Evolutionary conservation across 2,329 filamentous ascomycete genomes (phyloP), one percentile per base, ranked within the genome.

Genomic region (Drechslerella coelobrocha): DNA sequence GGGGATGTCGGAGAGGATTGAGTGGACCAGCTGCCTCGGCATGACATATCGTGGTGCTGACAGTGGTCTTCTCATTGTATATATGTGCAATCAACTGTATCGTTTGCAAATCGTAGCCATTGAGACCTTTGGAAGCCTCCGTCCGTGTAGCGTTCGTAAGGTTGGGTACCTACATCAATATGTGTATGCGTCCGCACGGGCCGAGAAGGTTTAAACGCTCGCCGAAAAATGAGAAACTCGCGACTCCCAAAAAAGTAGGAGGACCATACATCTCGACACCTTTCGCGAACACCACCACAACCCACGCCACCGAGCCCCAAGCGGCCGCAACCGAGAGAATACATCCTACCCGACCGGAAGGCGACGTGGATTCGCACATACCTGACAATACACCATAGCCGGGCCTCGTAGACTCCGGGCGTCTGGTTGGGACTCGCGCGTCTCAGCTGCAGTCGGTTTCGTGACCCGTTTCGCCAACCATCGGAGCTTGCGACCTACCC

Each of bases 1-100:
- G 73, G 80, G 5, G 79, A 80, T 56, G 73, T 77, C 41, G 43
- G 74, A 51, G 56, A 77, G 53, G 73, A 76, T 53, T 75, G 60
- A 12, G 12, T 39, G 34, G 12, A 54, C 45, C 2, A 12, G 14
- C 24, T 23, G 56, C 34, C 17, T 8, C 65, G 29, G 50, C n/a
- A n/a, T n/a, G n/a, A n/a, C n/a, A 34, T 34, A 34, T 12, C 29
- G 29, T 34, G 29, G n/a, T n/a, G 54, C 37, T 63, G 48, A 60
- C 51, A 61, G 53, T 19, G 17, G 19, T 12, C n/a, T 26, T 50
- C 10, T 17, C 12, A 62, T 48, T 56, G 47, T 21, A 29, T 34
- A 27, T 52, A 51, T n/a, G 29, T 52, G 27, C 6, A 48, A 59
- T n/a, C n/a, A n/a, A n/a, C n/a, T n/a, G n/a, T n/a, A n/a, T n/a